These are phyloP conservation scores for Cymbopogon citratus DNA, from an alignment of 176 grass and related monocot genomes.

Conservation along the genomic window DNA sequence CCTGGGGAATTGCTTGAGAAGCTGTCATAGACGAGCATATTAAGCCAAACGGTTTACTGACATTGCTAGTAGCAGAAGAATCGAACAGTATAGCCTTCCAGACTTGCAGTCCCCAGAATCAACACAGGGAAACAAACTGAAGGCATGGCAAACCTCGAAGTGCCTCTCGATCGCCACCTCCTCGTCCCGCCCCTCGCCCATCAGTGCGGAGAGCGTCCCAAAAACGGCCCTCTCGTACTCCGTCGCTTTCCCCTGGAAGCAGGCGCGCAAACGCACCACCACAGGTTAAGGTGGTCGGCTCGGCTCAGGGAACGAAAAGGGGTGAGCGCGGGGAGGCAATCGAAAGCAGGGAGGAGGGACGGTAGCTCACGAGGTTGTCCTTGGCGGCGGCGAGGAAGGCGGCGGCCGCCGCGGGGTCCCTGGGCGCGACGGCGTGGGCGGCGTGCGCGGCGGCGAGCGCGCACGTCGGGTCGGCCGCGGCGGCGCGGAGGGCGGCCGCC, in stretches of 20 bases:
- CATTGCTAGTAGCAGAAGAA: background rate
- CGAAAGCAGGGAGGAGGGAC: background rate
- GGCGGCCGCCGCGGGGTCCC: constrained; percentile 23
- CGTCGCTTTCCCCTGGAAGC: constrained; percentile 36
- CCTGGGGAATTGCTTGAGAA: constrained; percentile 57
- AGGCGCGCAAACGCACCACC: background rate
- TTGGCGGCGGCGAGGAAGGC: constrained; percentile 36
- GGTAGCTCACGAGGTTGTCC: constrained; percentile 42
- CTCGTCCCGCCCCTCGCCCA: constrained; percentile 36
- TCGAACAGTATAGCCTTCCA: background rate
- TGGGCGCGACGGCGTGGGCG: constrained; percentile 34
- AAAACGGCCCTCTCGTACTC: constrained; percentile 56
- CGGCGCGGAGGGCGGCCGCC: constrained; percentile 32
- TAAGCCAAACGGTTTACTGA: background rate
- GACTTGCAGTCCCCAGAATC: background rate
- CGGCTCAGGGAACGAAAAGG: background rate
- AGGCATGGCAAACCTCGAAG: constrained; percentile 35
- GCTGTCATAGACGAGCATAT: constrained; percentile 11
- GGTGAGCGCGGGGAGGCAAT: no score
- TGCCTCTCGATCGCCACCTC: constrained; percentile 35
- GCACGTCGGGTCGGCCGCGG: constrained; percentile 41
- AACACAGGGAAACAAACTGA: background rate
- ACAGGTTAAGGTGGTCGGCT: background rate
- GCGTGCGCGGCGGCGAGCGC: constrained; percentile 49
- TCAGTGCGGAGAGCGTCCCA: constrained; percentile 35